Base-by-base conservation (phyloP, 768 basidiomycete species). In the Boletus subcaerulescens region DNA sequence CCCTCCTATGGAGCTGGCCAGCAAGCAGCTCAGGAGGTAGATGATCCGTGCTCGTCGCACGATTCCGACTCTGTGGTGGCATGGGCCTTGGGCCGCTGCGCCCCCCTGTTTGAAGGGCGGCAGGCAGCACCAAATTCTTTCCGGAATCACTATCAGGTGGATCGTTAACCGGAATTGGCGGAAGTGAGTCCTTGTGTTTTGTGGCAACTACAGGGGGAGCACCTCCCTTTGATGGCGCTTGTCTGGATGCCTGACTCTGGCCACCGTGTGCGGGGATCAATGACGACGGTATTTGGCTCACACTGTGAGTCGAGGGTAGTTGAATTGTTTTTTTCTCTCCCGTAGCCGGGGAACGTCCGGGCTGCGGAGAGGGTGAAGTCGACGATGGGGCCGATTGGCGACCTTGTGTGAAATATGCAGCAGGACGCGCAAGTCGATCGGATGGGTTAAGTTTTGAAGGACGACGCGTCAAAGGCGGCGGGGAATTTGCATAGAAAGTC, bases 401-500 rank as follows among this genome's bases (percentile, higher is more conserved):
- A 55, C 55, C 56, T 65, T 65, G 51, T 58, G 57, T 47, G 29
- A 51, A 47, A 45, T 64, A 60, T 53, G 64, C 53, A 55, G 55
- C 56, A 43, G 80, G 77, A n/a, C 78, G 77, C 24, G 73, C 70
- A 39, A 85, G 68, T 40, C 83, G 74, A 48, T 85, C 83, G 4
- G 77, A 71, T 18, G 79, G 76, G 1, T 66, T 66, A 12, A 84
- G 62, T 59, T 84, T 85, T 22, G 84, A 81, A 43, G 82, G 78
- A 24, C 80, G 75, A 52, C 81, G 75, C 26, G 65, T 67, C 39
- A 83, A 61, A 32, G 84, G 71, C n/a, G 79, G 75, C 9, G 85
- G 83, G 4, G 77, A 80, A 51, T 87, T 84, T 4, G 92, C 81
- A 71, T 84, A 98, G 75, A 85, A 98, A 2, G 95, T 98, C 84